Percentiles rank a stretch among this genome's conserved stretches.
These are phyloP conservation scores for Beauveria sp. DNA, from an alignment of 2,329 filamentous ascomycete species.

Conservation along the genomic window DNA sequence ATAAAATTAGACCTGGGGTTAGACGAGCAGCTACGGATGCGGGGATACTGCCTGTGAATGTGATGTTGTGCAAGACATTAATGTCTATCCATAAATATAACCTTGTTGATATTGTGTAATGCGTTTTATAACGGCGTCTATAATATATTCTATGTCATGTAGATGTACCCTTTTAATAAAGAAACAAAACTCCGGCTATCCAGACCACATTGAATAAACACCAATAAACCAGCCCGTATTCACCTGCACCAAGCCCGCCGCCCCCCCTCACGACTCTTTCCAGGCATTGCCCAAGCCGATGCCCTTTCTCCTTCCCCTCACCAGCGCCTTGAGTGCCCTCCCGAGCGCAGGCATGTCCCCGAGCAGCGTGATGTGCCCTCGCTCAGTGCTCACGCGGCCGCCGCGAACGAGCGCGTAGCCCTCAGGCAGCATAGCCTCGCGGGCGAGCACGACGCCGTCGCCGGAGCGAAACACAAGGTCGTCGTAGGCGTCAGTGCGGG, in stretches of 20 bases:
- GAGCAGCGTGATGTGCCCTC: conserved; percentile 80
- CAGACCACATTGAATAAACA: no score
- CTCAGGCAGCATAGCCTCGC: conserved; percentile 74
- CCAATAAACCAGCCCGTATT: background rate
- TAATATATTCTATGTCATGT: no score
- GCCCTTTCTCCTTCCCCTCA: conserved; percentile 60
- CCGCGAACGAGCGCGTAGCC: conserved; percentile 69
- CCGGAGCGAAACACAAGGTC: conserved; percentile 80
- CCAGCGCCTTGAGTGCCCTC: conserved; percentile 60
- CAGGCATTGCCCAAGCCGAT: conserved; percentile 50
- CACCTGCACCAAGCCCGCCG: background rate
- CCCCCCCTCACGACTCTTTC: background rate
- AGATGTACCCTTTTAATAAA: no score
- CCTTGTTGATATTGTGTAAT: no score
- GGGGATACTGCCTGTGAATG: no score
- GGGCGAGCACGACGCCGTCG: conserved; percentile 82
- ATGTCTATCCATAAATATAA: no score
- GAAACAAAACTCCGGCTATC: no score
- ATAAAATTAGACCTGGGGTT: no score
- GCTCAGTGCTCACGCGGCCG: conserved; percentile 70
- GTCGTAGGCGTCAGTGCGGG: conserved; percentile 71
- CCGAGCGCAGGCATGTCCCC: conserved; percentile 80
- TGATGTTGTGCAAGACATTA: no score
- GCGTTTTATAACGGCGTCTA: no score
- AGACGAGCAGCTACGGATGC: no score